A percentile compares a stretch with the other conserved stretches of the same genome.
phyloP scores from a whole-genome alignment of 106 monocot genomes.

The Apostasia shenzhenica region DNA sequence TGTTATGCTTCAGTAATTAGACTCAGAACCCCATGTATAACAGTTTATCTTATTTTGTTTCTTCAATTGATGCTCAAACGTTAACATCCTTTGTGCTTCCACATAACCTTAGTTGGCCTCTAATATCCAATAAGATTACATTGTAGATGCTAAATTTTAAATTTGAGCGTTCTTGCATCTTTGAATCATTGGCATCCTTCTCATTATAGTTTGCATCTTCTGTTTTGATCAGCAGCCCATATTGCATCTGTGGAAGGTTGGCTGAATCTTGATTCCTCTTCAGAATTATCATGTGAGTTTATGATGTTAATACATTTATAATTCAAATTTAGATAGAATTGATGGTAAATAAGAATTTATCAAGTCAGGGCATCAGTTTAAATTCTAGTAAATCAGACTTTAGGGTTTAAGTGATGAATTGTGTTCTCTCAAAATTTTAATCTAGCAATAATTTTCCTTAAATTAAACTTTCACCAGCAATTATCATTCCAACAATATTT shows the following conservation, averaged over 20 bases:
- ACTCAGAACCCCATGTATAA: too few species aligned
- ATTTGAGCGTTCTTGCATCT: neutral
- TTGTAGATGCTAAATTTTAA: neutral
- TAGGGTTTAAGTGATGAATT: too few species aligned
- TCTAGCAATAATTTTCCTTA: too few species aligned
- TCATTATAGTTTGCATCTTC: neutral
- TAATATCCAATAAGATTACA: too few species aligned
- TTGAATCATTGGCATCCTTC: slow-evolving; percentile 3
- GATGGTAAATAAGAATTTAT: neutral
- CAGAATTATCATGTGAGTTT: slow-evolving; percentile 61
- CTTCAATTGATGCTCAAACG: neutral
- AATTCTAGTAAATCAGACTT: neutral
- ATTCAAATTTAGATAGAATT: neutral
- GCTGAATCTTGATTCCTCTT: slow-evolving; percentile 33
- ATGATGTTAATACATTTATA: neutral
- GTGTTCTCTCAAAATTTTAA: too few species aligned
- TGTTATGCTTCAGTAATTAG: too few species aligned
- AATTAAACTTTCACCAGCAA: too few species aligned
- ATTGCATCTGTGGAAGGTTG: slow-evolving; percentile 60
- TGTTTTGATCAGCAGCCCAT: slow-evolving; percentile 44
- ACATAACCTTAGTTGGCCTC: too few species aligned
- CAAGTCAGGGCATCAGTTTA: neutral
- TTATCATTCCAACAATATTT: too few species aligned
- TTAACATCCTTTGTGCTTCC: too few species aligned
- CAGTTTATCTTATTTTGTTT: neutral